Evolutionary conservation across 1,284 basidiomycete species (phyloP).

Genomic region (Tylopilus sp.): DNA sequence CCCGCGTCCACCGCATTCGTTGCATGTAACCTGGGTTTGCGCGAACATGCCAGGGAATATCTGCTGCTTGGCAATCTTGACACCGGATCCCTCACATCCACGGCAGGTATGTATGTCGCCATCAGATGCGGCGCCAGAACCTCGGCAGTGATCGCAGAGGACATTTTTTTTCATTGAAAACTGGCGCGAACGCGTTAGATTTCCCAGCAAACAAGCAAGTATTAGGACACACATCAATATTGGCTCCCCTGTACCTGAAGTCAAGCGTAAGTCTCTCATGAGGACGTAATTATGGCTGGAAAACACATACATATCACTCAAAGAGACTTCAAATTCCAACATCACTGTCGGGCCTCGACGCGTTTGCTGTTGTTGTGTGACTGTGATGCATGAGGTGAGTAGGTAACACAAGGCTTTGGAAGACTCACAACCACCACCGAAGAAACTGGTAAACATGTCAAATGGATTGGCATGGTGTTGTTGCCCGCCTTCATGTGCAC

Average conservation of each 20-base stretch:
- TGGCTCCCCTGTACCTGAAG: conserved; percentile 69
- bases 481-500: conserved; percentile 79
- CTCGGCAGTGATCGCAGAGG: conserved; percentile 90
- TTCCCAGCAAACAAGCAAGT: neutral
- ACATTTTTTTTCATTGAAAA: conserved; percentile 87
- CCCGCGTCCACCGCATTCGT: conserved; percentile 81
- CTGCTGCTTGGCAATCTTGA: conserved; percentile 85
- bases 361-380: conserved; percentile 45
- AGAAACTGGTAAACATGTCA: conserved; percentile 90
- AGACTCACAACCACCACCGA: conserved; percentile 58
- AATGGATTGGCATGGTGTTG: conserved; percentile 78
- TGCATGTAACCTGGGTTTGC: conserved; percentile 74
- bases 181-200: conserved; percentile 40
- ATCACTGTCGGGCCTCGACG: conserved; percentile 80
- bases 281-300: neutral
- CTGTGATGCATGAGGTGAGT: conserved; percentile 6
- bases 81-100: conserved; percentile 79
- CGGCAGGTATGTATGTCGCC: conserved; percentile 80
- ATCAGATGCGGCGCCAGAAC: conserved; percentile 85
- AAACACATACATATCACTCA: conserved; percentile 75
- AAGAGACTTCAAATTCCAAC: conserved; percentile 82
- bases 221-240: conserved; percentile 63
- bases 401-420: neutral
- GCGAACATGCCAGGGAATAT: conserved; percentile 95
- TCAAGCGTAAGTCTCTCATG: conserved; percentile 10